Conservation (phyloP, 73 alveolate species). For the Paramecium sexaurelia region DNA sequence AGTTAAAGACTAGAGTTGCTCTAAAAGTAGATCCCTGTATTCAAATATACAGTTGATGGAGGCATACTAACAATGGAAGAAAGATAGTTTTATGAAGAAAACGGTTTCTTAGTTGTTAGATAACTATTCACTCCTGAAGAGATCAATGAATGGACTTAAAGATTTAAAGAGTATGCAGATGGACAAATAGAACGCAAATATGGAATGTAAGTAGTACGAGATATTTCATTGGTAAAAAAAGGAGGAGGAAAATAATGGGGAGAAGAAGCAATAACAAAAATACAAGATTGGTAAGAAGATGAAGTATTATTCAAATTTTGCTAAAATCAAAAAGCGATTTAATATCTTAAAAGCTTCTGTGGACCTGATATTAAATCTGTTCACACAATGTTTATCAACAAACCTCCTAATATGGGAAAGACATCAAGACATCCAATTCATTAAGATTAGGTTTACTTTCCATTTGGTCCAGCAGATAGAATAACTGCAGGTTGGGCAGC, state of each 20-base stretch:
- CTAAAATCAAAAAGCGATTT: conserved; percentile 17
- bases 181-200: conserved; percentile 14
- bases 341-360: conserved; percentile 58
- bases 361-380: conserved; percentile 65
- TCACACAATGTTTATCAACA: conserved; percentile 69
- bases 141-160: background rate
- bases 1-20: background rate
- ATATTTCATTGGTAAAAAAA: conserved; percentile 60
- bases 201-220: conserved; percentile 68
- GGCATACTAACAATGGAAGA: conserved; percentile 54
- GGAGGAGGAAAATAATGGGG: conserved; percentile 37
- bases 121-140: conserved; percentile 35
- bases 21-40: background rate
- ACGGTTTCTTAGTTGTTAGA: conserved; percentile 60
- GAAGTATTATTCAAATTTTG: conserved; percentile 49
- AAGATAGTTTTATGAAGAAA: conserved; percentile 66
- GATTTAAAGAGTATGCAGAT: conserved; percentile 66
- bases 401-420: conserved; percentile 65
- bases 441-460: conserved; percentile 66
- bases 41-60: conserved; percentile 32
- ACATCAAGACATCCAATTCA: conserved; percentile 71
- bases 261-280: conserved; percentile 61
- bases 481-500: conserved; percentile 71
- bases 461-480: conserved; percentile 74
- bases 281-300: conserved; percentile 68